Base-by-base conservation (phyloP, 371 early-diverging fungal species). In the Circinella minor region DNA sequence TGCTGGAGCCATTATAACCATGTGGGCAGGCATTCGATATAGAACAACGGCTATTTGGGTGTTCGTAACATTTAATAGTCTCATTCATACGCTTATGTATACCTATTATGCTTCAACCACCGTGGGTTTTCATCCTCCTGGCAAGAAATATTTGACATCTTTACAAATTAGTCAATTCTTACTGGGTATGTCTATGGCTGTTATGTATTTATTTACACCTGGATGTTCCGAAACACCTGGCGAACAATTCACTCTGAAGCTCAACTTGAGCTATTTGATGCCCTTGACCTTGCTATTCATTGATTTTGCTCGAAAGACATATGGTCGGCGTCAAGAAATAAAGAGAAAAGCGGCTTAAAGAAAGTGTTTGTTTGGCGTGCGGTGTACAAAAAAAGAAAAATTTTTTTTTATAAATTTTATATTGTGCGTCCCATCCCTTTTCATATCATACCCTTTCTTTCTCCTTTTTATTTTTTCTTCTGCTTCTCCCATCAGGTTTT, bases 21-120 rank as follows among this genome's bases (percentile, higher is more conserved):
- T 92, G 91, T 92, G 84, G 89, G 83, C 88, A 51, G 91, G 92
- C 55, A 88, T 92, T 74, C 85, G 89, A 68, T 91, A 87, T 72
- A 81, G 84, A 63, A 87, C 93, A 2, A 88, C 91, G 18, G 91
- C 92, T n/a, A 90, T 92, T 73, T 93, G 93, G 86, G 89, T 94
- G 71, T 94, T 95, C 75, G 93, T 94, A 51, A 80, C 93, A 37
- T 89, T 92, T 79, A 96, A 95, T 82, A 93, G 93, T 11, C 90
- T 94, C 71, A 91, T 96, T 65, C 96, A 96, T 81, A 88, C 95
- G 63, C 76, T 94, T 83, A 96, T 96, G 96, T 96, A 96, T 81
- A 74, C 81, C 55, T 95, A 95, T 83, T 96, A 95, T 68, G 89
- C 92, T 27, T 76, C 88, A 63, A 93, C 94, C 15, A 89, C 89